Percentiles rank a stretch among this genome's conserved stretches.
Conservation (phyloP, 2,329 filamentous ascomycete genomes). For the Botryotinia globosa region DNA sequence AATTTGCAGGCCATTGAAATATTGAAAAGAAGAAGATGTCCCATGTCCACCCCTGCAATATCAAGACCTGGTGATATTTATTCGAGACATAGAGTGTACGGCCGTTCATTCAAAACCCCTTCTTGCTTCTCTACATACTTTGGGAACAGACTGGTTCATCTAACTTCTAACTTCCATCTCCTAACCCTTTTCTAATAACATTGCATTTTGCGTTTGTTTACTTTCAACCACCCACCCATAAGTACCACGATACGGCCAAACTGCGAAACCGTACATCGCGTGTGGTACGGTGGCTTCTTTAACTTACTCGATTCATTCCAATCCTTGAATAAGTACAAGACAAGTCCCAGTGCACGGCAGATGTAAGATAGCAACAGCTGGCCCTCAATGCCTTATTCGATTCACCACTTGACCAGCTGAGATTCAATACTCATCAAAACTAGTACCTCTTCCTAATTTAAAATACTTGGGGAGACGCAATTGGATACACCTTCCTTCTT, state of each 20-base stretch:
- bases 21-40: constrained; percentile 14
- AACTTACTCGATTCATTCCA: not conserved
- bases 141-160: constrained; percentile 13
- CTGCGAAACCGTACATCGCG: not conserved
- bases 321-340: not conserved
- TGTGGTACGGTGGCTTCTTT: constrained; percentile 19
- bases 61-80: constrained; percentile 26
- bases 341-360: constrained; percentile 8
- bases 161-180: not conserved
- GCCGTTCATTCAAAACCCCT: constrained; percentile 15
- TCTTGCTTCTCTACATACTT: constrained; percentile 20
- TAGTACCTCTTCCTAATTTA: constrained; percentile 1
- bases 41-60: constrained; percentile 23
- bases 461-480: constrained; percentile 8
- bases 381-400: constrained; percentile 19
- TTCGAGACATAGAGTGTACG: constrained; percentile 30
- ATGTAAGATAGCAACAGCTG: constrained; percentile 12
- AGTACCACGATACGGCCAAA: not conserved
- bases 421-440: constrained; percentile 11
- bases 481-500: constrained; percentile 12
- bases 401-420: constrained; percentile 18
- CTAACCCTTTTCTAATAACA: constrained; percentile 5
- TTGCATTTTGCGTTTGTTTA: constrained; percentile 12
- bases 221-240: not conserved
- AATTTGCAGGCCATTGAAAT: not conserved